Evolutionary conservation across 352 stramenopile species (phyloP), one percentile per base, ranked within the genome.

Genomic region (Pythium aphanidermatum): DNA sequence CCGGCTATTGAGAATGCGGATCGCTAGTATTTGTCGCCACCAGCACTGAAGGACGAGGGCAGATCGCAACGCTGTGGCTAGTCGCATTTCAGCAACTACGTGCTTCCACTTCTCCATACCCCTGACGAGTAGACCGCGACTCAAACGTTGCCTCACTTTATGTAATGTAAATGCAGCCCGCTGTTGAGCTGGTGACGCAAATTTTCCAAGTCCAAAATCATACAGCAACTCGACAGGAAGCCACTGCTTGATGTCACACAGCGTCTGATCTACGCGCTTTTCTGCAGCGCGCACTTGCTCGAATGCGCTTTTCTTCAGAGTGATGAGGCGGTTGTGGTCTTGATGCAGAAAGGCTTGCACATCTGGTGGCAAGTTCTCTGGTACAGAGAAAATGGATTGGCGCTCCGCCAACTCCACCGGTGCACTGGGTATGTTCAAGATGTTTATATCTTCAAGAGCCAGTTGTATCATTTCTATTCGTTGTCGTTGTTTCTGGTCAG

Each of bases 201-300:
- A 84, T 40, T 70, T 66, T 1, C 73, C 76, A 0, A 78, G 40
- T 0, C 76, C 76, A 41, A 72, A 68, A 13, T 61, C 62, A 27
- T 88, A 86, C 41, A 88, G 70, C 13, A 82, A 58, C 19, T 88
- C 76, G 7, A 88, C 65, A 6, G 76, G 73, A 5, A 88, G 54
- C 54, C 61, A 81, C 27, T 72, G 63, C 28, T 63, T 71, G 39
- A 88, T 70, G 20, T 83, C 73, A 3, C 50, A 20, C 11, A 85
- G 61, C 2, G 65, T 68, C 35, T 70, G 49, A 5, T 73, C 62
- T 2, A 83, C 59, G 11, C 68, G 65, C 14, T 28, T 51, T 28
- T 74, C 58, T 4, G 69, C 65, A 0, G 25, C 51, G 2, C 47
- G 53, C 12, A 68, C 54, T 3, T 63, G 42, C 2, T 33, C 17